phyloP scores from a whole-genome alignment of 1,284 basidiomycete genomes.

The Malassezia obtusa region DNA sequence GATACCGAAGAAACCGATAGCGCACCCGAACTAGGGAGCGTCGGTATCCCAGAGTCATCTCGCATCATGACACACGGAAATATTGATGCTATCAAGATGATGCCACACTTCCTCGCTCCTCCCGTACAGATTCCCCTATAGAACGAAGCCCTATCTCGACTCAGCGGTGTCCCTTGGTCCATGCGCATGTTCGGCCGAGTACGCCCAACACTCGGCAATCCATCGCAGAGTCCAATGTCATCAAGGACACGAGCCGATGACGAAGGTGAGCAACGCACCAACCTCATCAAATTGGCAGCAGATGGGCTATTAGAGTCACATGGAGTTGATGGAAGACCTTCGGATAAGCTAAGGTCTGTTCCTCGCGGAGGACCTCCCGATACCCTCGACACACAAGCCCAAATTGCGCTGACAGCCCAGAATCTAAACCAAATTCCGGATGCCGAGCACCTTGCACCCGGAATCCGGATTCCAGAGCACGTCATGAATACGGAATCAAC shows the following conservation, averaged over 20 bases:
- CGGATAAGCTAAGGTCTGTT: neutral
- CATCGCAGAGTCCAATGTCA: no score
- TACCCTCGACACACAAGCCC: neutral
- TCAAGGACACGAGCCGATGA: neutral
- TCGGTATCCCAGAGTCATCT: neutral
- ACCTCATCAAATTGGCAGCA: constrained; percentile 14
- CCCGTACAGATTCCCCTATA: neutral
- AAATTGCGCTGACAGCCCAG: constrained; percentile 29
- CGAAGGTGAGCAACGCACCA: neutral
- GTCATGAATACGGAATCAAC: neutral
- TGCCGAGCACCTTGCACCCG: constrained; percentile 43
- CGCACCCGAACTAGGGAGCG: neutral
- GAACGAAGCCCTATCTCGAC: neutral
- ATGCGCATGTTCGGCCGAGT: constrained; percentile 1
- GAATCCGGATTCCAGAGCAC: constrained; percentile 34
- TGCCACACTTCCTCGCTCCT: neutral
- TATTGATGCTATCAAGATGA: neutral
- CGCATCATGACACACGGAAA: no score
- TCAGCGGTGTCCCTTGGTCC: neutral
- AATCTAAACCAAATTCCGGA: constrained; percentile 44
- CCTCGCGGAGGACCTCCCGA: neutral
- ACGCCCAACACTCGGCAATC: no score
- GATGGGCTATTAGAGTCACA: constrained; percentile 7
- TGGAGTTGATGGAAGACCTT: neutral
- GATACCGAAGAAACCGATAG: neutral